A percentile compares a stretch with the other conserved stretches of the same genome.
Evolutionary conservation across 306 rosid genomes (phyloP).

Genomic region (Sophora flavescens): DNA sequence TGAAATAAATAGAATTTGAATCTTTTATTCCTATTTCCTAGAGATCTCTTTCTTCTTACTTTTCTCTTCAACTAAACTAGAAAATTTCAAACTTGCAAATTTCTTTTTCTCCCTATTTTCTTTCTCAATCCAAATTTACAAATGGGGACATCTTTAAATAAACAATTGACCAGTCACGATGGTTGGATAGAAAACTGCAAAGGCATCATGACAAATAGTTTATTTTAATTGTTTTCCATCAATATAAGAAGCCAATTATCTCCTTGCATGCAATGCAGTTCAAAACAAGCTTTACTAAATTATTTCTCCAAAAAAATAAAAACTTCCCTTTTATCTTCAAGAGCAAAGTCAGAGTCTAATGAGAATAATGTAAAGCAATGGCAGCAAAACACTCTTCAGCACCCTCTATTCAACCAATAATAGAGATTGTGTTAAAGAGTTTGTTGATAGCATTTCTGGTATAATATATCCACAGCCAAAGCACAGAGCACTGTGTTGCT

Average conservation of each 20-base stretch:
- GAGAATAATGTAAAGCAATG: background rate
- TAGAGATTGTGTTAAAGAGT: too few relatives aligned
- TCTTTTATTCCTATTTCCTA: background rate
- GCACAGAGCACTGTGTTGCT: background rate
- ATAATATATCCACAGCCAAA: background rate
- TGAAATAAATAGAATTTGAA: background rate
- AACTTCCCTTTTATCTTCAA: slow-evolving; percentile 27
- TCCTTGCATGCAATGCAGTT: background rate
- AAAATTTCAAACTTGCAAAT: background rate
- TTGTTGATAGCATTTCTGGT: too few relatives aligned
- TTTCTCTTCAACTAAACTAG: slow-evolving; percentile 15
- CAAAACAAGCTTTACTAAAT: background rate
- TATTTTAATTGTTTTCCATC: background rate
- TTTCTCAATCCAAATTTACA: background rate
- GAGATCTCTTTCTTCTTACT: background rate
- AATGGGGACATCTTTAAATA: background rate
- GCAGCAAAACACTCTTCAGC: too few relatives aligned
- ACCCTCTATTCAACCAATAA: too few relatives aligned
- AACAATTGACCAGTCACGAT: too few relatives aligned
- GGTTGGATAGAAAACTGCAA: background rate
- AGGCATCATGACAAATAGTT: background rate
- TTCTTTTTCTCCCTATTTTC: background rate
- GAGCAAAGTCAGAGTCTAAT: slow-evolving; percentile 1
- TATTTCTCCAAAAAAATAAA: slow-evolving; percentile 25
- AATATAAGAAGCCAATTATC: background rate